Base-by-base conservation (phyloP, 1,284 basidiomycete species). In the Omphalotus olearius region DNA sequence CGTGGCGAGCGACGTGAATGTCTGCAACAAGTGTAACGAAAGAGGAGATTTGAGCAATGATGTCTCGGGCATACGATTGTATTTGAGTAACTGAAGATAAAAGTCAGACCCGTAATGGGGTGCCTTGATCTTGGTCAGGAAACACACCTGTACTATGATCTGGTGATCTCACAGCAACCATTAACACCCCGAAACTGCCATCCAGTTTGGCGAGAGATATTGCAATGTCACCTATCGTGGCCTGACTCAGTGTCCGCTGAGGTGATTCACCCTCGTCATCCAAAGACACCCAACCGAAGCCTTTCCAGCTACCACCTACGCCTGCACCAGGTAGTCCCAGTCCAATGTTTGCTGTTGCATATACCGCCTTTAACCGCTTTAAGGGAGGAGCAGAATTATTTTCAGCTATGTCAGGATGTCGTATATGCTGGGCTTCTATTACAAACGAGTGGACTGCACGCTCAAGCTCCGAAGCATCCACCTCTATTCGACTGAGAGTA, bases 391-490 rank as follows among this genome's bases (percentile, higher is more conserved):
- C 9, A 18, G 64, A 62, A 10, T 63, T 35, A 52, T 59, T 40
- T 54, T 63, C 47, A 60, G 68, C 54, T 60, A 55, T 3, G 13
- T 33, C 30, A 13, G 30, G 9, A 33, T 33, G 13, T 9, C 84
- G 77, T 51, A 71, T 71, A 40, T 79, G 73, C 60, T 88, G 82
- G 16, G 87, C 82, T 60, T 91, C 88, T 6, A 75, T 65, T 9
- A 90, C 82, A 61, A 93, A 93, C 0, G 79, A 75, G 16, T n/a
- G 14, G 4, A 93, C 79, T 0, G 87, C 87, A 37, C 82, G 76
- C 57, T 89, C 85, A 9, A 93, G 75, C 55, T 93, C 91, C 48
- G 83, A 78, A 1, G 89, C 87, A 60, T 91, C 89, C 5, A 79
- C 76, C 59, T 88, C 83, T 54, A 91, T 86, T 33, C 86, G 79